Base-by-base conservation (phyloP, 2,329 filamentous ascomycete species). In the Alternaria tenuissima region DNA sequence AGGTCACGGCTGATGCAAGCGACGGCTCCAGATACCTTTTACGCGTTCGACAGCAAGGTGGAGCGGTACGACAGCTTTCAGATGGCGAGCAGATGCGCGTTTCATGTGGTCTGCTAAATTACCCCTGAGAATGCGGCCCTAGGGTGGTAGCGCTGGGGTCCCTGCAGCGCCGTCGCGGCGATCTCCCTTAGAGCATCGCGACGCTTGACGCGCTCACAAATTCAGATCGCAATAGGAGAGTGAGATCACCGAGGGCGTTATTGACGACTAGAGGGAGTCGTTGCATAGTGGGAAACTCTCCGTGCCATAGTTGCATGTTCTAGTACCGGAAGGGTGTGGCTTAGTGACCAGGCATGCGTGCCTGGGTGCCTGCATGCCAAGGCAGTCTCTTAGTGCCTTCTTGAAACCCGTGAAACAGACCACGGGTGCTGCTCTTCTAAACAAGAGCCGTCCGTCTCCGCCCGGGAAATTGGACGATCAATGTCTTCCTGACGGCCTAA, bases 381-480 rank as follows among this genome's bases (percentile, higher is more conserved):
- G 72, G 53, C 59, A 52, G 52, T 52, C 58, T 56, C 59, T 54
- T 59, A 55, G 73, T 73, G 63, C 65, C 69, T 68, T 75, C 54
- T 65, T 65, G 62, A 65, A 65, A 65, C 62, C 57, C 60, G 55
- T 65, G 62, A 65, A 65, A 65, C 62, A 62, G 59, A 59, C 62
- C 62, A 65, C 54, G 62, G 62, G 48, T 63, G 56, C 56, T 63
- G 57, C 60, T 54, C 62, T 65, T 63, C 76, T 77, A 76, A 77
- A 77, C 75, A 77, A 75, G 71, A 73, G 68, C 69, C 73, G 72
- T 74, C 73, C 73, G 73, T 71, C 63, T 74, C 71, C 72, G 71
- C 71, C 68, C 74, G 73, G 75, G 74, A 78, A 70, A 77, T 78
- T 76, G 74, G 75, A 76, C 74, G 74, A 76, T 76, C 73, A 76